Evolutionary conservation across 2,329 filamentous ascomycete species (phyloP).

Genomic region (Monosporascus sp.): DNA sequence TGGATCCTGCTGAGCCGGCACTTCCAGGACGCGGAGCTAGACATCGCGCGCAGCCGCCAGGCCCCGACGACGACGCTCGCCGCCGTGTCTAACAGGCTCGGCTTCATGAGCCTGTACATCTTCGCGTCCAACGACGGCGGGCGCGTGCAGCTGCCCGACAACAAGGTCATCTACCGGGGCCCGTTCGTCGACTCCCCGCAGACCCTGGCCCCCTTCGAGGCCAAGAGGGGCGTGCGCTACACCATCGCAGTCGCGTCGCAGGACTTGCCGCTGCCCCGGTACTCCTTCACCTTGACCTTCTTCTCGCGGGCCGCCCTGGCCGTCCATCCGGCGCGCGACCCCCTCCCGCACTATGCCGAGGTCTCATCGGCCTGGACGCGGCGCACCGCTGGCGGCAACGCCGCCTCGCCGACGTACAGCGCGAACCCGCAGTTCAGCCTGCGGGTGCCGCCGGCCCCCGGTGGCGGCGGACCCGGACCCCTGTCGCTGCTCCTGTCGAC

Average conservation of each 20-base stretch:
- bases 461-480: constrained; percentile 36
- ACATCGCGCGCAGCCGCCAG: constrained; percentile 40
- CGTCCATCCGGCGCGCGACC: constrained; percentile 56
- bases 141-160: constrained; percentile 69
- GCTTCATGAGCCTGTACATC: constrained; percentile 83
- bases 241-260: constrained; percentile 72
- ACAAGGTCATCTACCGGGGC: constrained; percentile 59
- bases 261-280: constrained; percentile 64
- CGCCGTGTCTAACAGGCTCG: constrained; percentile 50
- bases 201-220: constrained; percentile 72
- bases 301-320: constrained; percentile 63
- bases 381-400: constrained; percentile 78
- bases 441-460: constrained; percentile 37
- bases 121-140: constrained; percentile 65
- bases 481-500: constrained; percentile 72
- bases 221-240: constrained; percentile 35
- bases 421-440: constrained; percentile 84
- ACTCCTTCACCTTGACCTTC: constrained; percentile 82
- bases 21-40: constrained; percentile 65
- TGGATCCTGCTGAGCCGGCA: constrained; percentile 88
- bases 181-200: constrained; percentile 95
- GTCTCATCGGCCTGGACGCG: constrained; percentile 67
- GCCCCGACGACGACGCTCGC: constrained; percentile 28
- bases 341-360: constrained; percentile 54
- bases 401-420: constrained; percentile 70